phyloP scores from a whole-genome alignment of 768 basidiomycete species.

The Kwoniella pini region DNA sequence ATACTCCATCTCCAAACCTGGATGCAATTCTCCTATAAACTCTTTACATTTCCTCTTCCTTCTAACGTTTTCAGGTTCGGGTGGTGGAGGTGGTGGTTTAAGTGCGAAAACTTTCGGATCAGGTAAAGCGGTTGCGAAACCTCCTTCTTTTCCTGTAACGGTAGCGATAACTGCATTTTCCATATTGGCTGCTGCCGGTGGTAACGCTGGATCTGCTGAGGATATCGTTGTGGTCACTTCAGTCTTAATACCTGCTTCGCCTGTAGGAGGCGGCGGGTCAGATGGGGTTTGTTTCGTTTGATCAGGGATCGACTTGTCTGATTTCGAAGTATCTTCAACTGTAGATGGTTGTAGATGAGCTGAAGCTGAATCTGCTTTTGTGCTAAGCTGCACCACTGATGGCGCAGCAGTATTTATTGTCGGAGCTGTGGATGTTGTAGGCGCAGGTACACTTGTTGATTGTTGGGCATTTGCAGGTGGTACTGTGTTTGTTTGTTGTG shows the following conservation, averaged over 20 bases:
- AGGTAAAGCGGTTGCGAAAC: conserved; percentile 18
- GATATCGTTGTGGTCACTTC: background rate
- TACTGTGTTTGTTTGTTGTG: background rate
- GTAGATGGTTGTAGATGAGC: background rate
- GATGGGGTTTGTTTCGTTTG: no score
- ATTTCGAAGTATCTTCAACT: no score
- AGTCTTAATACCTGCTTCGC: background rate
- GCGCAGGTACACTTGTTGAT: background rate
- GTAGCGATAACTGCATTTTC: background rate
- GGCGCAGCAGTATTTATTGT: no score
- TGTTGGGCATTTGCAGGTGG: background rate
- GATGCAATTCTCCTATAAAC: conserved; percentile 30
- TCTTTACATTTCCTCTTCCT: conserved; percentile 42
- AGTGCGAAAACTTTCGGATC: conserved; percentile 13
- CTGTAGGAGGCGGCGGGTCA: no score
- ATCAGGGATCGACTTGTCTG: background rate
- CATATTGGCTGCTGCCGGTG: conserved; percentile 11
- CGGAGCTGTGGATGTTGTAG: background rate
- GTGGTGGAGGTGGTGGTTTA: conserved; percentile 17
- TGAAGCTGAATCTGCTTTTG: no score
- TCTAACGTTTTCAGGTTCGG: conserved; percentile 31
- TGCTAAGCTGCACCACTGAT: no score
- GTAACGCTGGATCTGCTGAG: conserved; percentile 8
- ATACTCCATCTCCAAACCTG: conserved; percentile 40
- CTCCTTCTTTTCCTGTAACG: background rate